A percentile compares a stretch with the other conserved stretches of the same genome.
Conservation (phyloP, 2,329 filamentous ascomycete species). For the Neofusicoccum kwambonambiense region DNA sequence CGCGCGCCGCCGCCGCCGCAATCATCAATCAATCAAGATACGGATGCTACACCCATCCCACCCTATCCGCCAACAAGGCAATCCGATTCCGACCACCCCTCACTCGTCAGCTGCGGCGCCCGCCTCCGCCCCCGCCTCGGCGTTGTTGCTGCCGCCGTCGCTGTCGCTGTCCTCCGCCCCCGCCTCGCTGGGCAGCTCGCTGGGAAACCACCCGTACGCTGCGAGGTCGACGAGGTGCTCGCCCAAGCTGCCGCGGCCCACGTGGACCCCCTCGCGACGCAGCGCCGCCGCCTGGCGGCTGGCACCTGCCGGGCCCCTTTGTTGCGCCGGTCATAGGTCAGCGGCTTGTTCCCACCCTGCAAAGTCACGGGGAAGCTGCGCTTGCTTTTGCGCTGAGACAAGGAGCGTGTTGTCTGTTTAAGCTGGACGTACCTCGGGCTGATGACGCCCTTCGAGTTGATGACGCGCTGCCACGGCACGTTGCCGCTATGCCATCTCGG, state of each 20-base stretch:
- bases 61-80: not conserved
- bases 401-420: not conserved
- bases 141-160: slow-evolving; percentile 23
- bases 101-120: not conserved
- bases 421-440: slow-evolving; percentile 68
- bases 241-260: slow-evolving; percentile 46
- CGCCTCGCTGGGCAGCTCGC: slow-evolving; percentile 49
- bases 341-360: not conserved
- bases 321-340: not conserved
- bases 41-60: not conserved
- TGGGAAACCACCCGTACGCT: slow-evolving; percentile 53
- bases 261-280: slow-evolving; percentile 48
- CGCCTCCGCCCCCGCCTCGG: not conserved
- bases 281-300: slow-evolving; percentile 48
- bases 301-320: slow-evolving; percentile 46
- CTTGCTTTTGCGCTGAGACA: slow-evolving; percentile 12
- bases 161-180: slow-evolving; percentile 35
- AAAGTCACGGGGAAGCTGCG: slow-evolving; percentile 1
- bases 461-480: slow-evolving; percentile 92
- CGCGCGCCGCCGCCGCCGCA: not conserved
- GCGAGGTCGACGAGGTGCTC: slow-evolving; percentile 48
- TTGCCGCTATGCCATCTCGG: slow-evolving; percentile 67
- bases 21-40: not conserved
- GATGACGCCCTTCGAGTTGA: slow-evolving; percentile 83
- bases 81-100: not conserved